phyloP scores from a whole-genome alignment of 2,329 filamentous ascomycete genomes.

The Pseudomassariella vexata region DNA sequence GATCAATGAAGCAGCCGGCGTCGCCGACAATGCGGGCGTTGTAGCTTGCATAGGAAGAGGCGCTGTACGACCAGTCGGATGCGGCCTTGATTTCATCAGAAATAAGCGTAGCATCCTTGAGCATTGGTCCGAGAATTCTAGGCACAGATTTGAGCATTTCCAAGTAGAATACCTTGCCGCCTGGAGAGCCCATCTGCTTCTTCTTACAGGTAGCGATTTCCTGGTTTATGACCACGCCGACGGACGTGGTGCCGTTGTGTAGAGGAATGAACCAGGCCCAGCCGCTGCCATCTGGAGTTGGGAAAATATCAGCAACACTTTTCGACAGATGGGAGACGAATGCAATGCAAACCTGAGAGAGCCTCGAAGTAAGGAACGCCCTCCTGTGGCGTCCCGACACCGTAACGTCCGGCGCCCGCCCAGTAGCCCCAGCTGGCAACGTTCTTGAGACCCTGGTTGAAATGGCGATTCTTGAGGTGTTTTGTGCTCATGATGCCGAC shows the following conservation, averaged over 20 bases:
- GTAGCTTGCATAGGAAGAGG: constrained; percentile 32
- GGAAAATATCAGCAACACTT: too few species aligned
- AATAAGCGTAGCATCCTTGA: constrained; percentile 22
- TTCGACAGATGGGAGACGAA: too few species aligned
- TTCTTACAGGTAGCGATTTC: too few species aligned
- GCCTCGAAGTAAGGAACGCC: constrained; percentile 35
- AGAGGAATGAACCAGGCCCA: constrained; percentile 47
- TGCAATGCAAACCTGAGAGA: background rate
- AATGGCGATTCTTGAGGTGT: constrained; percentile 41
- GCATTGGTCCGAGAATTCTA: constrained; percentile 16
- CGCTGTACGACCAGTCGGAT: constrained; percentile 42
- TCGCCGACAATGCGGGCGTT: constrained; percentile 36
- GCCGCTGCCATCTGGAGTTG: constrained; percentile 34
- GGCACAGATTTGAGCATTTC: constrained; percentile 27
- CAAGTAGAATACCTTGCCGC: constrained; percentile 25
- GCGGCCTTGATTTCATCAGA: constrained; percentile 21
- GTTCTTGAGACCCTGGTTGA: constrained; percentile 43
- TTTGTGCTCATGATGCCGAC: constrained; percentile 38
- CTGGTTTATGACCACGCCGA: constrained; percentile 37
- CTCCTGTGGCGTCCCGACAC: constrained; percentile 20
- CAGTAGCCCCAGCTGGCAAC: constrained; percentile 45
- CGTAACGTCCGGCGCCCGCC: constrained; percentile 27
- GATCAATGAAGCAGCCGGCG: constrained; percentile 43
- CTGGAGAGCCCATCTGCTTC: too few species aligned
- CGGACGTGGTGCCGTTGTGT: constrained; percentile 36